Evolutionary conservation across 179 eudicot genomes (phyloP).

Genomic region (Spinacia oleracea): DNA sequence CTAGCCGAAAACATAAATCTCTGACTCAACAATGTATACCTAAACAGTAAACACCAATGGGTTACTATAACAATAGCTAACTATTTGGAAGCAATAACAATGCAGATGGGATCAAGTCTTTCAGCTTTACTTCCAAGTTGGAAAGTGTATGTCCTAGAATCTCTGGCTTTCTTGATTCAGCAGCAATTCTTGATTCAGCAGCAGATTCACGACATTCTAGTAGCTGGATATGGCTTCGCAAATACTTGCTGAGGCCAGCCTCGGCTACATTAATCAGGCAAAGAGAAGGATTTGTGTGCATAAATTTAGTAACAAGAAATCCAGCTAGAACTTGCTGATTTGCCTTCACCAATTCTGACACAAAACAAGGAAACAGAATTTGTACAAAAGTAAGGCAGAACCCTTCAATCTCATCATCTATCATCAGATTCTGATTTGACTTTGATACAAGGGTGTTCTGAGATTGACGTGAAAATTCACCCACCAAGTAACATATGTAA

Average conservation of each 20-base stretch:
- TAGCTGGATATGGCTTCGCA: constrained; percentile 56
- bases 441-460: constrained; percentile 54
- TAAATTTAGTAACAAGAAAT: constrained; percentile 72
- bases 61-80: constrained; percentile 4
- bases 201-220: constrained; percentile 31
- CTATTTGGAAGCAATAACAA: constrained; percentile 47
- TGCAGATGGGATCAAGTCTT: constrained; percentile 51
- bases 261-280: constrained; percentile 78
- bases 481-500: constrained; percentile 68
- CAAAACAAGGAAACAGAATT: constrained; percentile 65
- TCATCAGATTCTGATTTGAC: constrained; percentile 23
- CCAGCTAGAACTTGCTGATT: constrained; percentile 85
- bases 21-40: background rate
- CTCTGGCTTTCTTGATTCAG: constrained; percentile 33
- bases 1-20: background rate
- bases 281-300: constrained; percentile 85
- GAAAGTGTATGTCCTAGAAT: constrained; percentile 48
- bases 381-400: constrained; percentile 45
- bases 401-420: constrained; percentile 22
- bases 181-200: constrained; percentile 23
- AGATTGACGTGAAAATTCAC: constrained; percentile 61
- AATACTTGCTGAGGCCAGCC: constrained; percentile 59
- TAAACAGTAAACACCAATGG: background rate
- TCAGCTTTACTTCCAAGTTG: constrained; percentile 43
- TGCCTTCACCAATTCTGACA: constrained; percentile 81